phyloP scores from a whole-genome alignment of 495 filamentous ascomycete genomes.

The Darksidea phi region DNA sequence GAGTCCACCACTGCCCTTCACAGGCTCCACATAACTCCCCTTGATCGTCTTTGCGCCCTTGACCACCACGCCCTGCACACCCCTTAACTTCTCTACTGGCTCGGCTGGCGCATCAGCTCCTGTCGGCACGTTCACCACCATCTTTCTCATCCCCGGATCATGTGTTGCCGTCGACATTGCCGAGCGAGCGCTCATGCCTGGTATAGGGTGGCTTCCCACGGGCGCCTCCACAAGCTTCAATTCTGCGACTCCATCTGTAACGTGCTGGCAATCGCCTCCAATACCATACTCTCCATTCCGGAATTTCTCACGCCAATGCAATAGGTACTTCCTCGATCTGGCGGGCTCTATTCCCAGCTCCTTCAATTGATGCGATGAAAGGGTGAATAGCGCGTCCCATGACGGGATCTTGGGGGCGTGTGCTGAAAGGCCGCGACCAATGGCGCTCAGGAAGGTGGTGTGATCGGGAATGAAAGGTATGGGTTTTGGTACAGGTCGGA shows the following conservation, averaged over 20 bases:
- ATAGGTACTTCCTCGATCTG: constrained; percentile 74
- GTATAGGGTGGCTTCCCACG: constrained; percentile 7
- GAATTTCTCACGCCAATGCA: constrained; percentile 83
- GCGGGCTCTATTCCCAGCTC: constrained; percentile 84
- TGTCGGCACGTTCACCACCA: constrained; percentile 69
- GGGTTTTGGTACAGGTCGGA: constrained; percentile 60
- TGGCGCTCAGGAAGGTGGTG: constrained; percentile 82
- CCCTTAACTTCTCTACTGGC: constrained; percentile 42
- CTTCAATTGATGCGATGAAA: constrained; percentile 71
- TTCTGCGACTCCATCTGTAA: constrained; percentile 69
- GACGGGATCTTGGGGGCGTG: constrained; percentile 79
- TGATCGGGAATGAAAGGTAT: constrained; percentile 86
- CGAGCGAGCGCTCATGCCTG: background rate
- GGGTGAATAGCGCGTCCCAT: constrained; percentile 84
- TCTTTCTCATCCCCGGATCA: constrained; percentile 56
- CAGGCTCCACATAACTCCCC: constrained; percentile 65
- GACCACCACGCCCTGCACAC: constrained; percentile 64
- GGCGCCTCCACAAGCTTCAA: constrained; percentile 66
- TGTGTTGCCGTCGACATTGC: constrained; percentile 45
- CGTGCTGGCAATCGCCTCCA: constrained; percentile 72
- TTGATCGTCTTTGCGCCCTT: constrained; percentile 61
- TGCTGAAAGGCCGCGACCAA: constrained; percentile 79
- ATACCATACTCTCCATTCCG: constrained; percentile 69
- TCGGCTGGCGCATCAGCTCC: constrained; percentile 50
- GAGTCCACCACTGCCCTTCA: constrained; percentile 61